Conservation (phyloP, 1,284 basidiomycete species). For the Amylostereum chailletii region DNA sequence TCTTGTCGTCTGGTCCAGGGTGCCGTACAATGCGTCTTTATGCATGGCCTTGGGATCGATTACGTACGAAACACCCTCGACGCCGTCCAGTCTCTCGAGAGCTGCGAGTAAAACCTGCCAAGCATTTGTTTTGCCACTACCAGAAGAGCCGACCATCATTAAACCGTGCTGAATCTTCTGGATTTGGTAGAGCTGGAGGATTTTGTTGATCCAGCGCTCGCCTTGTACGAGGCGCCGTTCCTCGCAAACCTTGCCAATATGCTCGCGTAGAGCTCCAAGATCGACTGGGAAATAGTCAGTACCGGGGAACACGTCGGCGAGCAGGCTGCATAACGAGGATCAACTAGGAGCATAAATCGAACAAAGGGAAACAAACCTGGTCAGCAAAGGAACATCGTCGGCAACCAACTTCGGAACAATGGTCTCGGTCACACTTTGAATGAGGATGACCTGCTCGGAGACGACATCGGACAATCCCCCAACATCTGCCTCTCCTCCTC, state of each 20-base stretch:
- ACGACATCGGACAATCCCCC: slow-evolving; percentile 58
- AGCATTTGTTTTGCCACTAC: slow-evolving; percentile 94
- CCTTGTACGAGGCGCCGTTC: slow-evolving; percentile 82
- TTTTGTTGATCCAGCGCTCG: slow-evolving; percentile 91
- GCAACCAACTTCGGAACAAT: slow-evolving; percentile 98
- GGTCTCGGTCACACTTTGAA: slow-evolving; percentile 98
- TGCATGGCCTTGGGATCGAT: slow-evolving; percentile 99
- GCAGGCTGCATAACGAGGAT: slow-evolving; percentile 46
- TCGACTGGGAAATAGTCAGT: slow-evolving; percentile 88
- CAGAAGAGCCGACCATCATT: slow-evolving; percentile 99
- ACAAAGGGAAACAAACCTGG: slow-evolving; percentile 47
- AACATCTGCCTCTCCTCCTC: slow-evolving; percentile 36
- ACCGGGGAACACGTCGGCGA: slow-evolving; percentile 97
- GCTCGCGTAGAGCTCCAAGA: slow-evolving; percentile 74
- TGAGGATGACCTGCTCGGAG: slow-evolving; percentile 93
- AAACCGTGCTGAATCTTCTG: slow-evolving; percentile 99
- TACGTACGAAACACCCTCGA: slow-evolving; percentile 91
- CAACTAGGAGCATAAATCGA: slow-evolving; percentile 1
- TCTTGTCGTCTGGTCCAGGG: slow-evolving; percentile 92
- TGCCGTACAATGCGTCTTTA: slow-evolving; percentile 97
- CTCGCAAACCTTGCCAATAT: slow-evolving; percentile 82
- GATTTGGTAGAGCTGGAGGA: slow-evolving; percentile 97
- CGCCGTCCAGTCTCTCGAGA: slow-evolving; percentile 84
- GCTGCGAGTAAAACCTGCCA: slow-evolving; percentile 94
- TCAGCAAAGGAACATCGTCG: slow-evolving; percentile 92